phyloP scores from a whole-genome alignment of 805 yeast species.

The Wickerhamomyces chaumierensis region DNA sequence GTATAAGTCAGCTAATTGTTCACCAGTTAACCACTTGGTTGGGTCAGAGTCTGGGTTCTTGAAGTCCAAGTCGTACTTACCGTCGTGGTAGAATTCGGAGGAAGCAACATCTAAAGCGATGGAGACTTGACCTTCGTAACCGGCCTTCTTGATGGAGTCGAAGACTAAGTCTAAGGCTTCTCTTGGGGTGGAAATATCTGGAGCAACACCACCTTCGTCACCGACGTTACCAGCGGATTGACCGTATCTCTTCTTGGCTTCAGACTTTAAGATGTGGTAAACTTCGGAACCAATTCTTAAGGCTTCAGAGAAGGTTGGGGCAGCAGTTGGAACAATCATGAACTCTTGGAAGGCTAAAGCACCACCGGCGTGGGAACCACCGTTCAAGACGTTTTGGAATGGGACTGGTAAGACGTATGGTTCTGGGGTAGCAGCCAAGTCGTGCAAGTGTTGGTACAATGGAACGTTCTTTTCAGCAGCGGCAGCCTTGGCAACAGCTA shows the following conservation, averaged over 20 bases:
- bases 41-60: slow-evolving; percentile 91
- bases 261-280: slow-evolving; percentile 89
- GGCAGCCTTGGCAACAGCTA: slow-evolving; percentile 96
- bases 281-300: slow-evolving; percentile 96
- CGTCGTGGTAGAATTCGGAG: slow-evolving; percentile 95
- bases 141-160: slow-evolving; percentile 84
- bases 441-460: slow-evolving; percentile 84
- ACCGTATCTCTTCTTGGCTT: slow-evolving; percentile 93
- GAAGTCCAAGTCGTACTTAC: slow-evolving; percentile 96
- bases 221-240: slow-evolving; percentile 99
- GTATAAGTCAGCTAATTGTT: slow-evolving; percentile 80
- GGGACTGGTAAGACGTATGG: slow-evolving; percentile 98
- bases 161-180: slow-evolving; percentile 95
- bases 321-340: slow-evolving; percentile 96
- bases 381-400: slow-evolving; percentile 97
- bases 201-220: slow-evolving; percentile 99
- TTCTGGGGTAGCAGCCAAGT: slow-evolving; percentile 56
- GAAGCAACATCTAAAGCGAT: slow-evolving; percentile 97
- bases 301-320: slow-evolving; percentile 86
- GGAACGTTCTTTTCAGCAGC: slow-evolving; percentile 94
- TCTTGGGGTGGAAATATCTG: slow-evolving; percentile 87
- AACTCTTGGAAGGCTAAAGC: slow-evolving; percentile 98
- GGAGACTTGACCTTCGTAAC: slow-evolving; percentile 85
- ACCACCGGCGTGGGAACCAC: slow-evolving; percentile 99
- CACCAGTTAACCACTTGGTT: slow-evolving; percentile 85